Evolutionary conservation across 176 grass and related monocot genomes (phyloP).

Genomic region (Oryza meridionalis): DNA sequence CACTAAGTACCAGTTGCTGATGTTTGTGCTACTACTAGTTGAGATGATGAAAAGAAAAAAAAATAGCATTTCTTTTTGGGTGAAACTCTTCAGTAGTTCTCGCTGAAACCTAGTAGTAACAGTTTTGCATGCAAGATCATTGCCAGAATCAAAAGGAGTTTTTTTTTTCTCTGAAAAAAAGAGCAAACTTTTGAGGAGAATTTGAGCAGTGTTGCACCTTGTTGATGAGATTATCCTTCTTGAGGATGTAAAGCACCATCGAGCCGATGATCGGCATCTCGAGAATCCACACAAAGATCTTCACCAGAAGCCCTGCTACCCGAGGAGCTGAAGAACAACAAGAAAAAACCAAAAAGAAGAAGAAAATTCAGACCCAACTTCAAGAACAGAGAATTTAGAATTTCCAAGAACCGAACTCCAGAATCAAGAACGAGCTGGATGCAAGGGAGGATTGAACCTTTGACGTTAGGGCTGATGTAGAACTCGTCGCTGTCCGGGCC

Average conservation of each 20-base stretch:
- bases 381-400: background rate
- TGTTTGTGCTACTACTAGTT: background rate
- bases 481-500: constrained; percentile 74
- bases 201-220: constrained; percentile 49
- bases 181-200: background rate
- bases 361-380: background rate
- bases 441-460: constrained; percentile 47
- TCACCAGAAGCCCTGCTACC: constrained; percentile 86
- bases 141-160: background rate
- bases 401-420: background rate
- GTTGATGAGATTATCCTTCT: constrained; percentile 95
- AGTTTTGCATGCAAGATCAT: constrained; percentile 17
- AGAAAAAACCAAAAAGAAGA: background rate
- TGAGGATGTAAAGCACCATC: constrained; percentile 68
- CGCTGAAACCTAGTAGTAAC: background rate
- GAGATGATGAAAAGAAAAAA: background rate
- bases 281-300: constrained; percentile 94
- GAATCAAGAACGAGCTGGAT: background rate
- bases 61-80: background rate
- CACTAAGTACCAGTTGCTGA: background rate
- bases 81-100: background rate
- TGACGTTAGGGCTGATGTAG: constrained; percentile 90
- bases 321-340: constrained; percentile 63
- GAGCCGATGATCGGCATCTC: constrained; percentile 68
- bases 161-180: background rate